phyloP scores from a whole-genome alignment of 2,329 filamentous ascomycete species.

The Claviceps citrina region DNA sequence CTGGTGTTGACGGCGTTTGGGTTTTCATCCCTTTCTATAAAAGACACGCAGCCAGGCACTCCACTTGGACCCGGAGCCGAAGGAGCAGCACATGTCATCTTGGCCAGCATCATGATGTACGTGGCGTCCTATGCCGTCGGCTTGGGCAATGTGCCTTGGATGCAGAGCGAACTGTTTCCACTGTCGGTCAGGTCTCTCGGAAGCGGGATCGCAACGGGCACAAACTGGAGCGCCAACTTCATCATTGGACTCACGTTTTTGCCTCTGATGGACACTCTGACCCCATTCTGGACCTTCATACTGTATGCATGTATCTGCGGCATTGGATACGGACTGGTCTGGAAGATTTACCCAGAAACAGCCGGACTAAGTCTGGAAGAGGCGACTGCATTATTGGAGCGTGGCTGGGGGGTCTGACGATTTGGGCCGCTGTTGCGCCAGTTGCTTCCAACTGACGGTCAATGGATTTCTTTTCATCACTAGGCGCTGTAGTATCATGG shows the following conservation, averaged over 20 bases:
- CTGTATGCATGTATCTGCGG: constrained; percentile 62
- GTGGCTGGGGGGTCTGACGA: constrained; percentile 54
- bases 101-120: constrained; percentile 65
- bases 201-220: constrained; percentile 59
- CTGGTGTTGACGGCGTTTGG: constrained; percentile 56
- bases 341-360: constrained; percentile 73
- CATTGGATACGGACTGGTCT: constrained; percentile 51
- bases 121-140: constrained; percentile 77
- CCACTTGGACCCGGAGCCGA: constrained; percentile 9
- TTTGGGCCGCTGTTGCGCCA: not conserved
- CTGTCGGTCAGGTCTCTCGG: constrained; percentile 57
- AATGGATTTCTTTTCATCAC: too few species aligned
- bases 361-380: constrained; percentile 70
- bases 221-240: constrained; percentile 80
- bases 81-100: constrained; percentile 40
- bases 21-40: constrained; percentile 49
- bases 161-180: constrained; percentile 85
- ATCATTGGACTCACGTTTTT: constrained; percentile 74
- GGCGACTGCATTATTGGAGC: constrained; percentile 52
- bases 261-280: constrained; percentile 66
- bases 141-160: constrained; percentile 87
- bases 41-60: constrained; percentile 7
- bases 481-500: too few species aligned
- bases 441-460: not conserved
- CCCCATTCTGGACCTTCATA: constrained; percentile 62